Percentiles rank a stretch among this genome's conserved stretches.
Conservation (phyloP, 83 land plant species). For the Picea mariana region DNA sequence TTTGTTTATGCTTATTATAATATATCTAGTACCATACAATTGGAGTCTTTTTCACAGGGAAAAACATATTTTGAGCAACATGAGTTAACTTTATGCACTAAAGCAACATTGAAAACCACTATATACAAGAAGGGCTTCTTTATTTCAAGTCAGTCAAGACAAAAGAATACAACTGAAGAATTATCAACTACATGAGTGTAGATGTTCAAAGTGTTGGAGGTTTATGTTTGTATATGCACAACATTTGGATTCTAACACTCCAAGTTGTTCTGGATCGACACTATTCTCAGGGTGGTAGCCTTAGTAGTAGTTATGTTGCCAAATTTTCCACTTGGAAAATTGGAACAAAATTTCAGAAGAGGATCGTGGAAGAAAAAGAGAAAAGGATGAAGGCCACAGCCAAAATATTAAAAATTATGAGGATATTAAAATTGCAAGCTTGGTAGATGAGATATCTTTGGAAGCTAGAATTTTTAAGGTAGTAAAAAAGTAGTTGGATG, state of each 20-base stretch:
- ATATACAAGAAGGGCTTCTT: conserved; percentile 55
- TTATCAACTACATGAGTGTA: conserved; percentile 75
- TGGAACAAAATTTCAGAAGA: conserved; percentile 57
- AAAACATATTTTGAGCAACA: conserved; percentile 44
- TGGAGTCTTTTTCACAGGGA: conserved; percentile 48
- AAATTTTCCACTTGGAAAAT: conserved; percentile 59
- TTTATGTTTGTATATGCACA: conserved; percentile 61
- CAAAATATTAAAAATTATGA: conserved; percentile 77
- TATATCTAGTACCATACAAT: not conserved
- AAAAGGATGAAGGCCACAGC: conserved; percentile 74
- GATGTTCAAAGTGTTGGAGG: conserved; percentile 63
- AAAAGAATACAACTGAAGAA: conserved; percentile 61
- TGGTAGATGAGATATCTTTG: conserved; percentile 70
- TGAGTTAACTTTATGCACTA: conserved; percentile 28
- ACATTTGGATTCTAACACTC: conserved; percentile 60
- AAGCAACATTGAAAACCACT: conserved; percentile 42
- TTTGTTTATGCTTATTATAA: no score
- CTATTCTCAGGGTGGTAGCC: conserved; percentile 44
- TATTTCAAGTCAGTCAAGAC: conserved; percentile 52
- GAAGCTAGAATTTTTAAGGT: conserved; percentile 53
- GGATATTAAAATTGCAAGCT: conserved; percentile 75
- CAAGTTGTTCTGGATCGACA: conserved; percentile 56
- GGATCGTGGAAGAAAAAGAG: conserved; percentile 85
- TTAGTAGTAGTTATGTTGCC: conserved; percentile 52
- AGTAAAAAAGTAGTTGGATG: conserved; percentile 60